Evolutionary conservation across 768 basidiomycete genomes (phyloP), one percentile per base, ranked within the genome.

Genomic region (Sarcomyxa edulis): DNA sequence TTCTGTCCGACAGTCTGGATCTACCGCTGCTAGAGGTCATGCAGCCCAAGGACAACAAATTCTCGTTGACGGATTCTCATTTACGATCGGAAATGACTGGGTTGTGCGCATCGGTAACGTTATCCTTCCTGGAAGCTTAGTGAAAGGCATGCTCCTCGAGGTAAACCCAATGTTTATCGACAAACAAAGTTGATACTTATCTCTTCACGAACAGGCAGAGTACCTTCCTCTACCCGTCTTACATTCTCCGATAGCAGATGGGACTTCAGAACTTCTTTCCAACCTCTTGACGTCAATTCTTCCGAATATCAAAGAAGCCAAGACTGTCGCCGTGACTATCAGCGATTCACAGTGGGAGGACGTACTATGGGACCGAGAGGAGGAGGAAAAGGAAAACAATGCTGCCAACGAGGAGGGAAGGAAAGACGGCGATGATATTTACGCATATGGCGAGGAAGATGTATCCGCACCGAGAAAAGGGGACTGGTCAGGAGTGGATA

Each of bases 81-180:
- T 78, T 52, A 59, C 76, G 12, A 85, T 91, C 37, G 87, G 87
- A 1, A 81, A 64, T 24, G 87, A 91, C 54, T 91, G 88, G 84
- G 60, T 89, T 12, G 81, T 91, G 7, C 72, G 87, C 11, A 76
- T 79, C 23, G 87, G 87, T 7, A 86, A 86, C 56, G 86, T 91
- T 25, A 71, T 77, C 29, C 64, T 87, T 14, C 74, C 82, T 15
- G 84, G 85, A 15, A 85, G 86, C 22, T 76, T 75, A 5, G 68
- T 84, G 3, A 86, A 80, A 51, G 87, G 87, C n/a, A 86, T 91
- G 82, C 66, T 91, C 27, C 64, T 91, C 19, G 87, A 91, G 77
- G 87, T 85, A 42, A 43, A 60, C 45, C 28, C 23, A n/a, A n/a
- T 37, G 32, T 37, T 15, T 44, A n/a, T n/a, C n/a, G n/a, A n/a